Evolutionary conservation across 345 rosid genomes (phyloP).

Genomic region (Populus tremula): DNA sequence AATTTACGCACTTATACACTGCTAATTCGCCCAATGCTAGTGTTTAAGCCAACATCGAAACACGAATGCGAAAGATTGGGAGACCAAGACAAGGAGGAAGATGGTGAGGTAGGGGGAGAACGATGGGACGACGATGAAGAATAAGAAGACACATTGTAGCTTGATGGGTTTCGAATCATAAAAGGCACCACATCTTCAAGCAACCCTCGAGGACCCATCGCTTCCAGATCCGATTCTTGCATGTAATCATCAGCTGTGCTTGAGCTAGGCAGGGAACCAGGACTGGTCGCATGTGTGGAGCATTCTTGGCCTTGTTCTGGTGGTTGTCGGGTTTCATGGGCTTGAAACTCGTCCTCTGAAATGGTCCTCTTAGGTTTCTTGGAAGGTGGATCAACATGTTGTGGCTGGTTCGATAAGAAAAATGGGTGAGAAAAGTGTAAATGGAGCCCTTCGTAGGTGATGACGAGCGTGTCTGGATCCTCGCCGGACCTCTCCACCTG

Average conservation of each 20-base stretch:
- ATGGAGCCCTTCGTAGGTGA: constrained; percentile 88
- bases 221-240: constrained; percentile 5
- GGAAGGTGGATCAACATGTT: constrained; percentile 22
- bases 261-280: background rate
- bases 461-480: constrained; percentile 58
- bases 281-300: background rate
- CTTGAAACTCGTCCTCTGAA: background rate
- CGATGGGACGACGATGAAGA: constrained; percentile 42
- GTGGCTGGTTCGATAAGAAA: constrained; percentile 30
- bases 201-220: constrained; percentile 43
- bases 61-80: constrained; percentile 21
- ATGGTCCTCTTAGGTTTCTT: constrained; percentile 41
- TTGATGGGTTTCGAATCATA: constrained; percentile 43
- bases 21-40: background rate
- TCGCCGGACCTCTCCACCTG: constrained; percentile 72
- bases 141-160: constrained; percentile 19
- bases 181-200: constrained; percentile 79
- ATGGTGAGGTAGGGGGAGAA: constrained; percentile 54
- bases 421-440: constrained; percentile 62
- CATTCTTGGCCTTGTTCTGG: background rate
- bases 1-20: background rate
- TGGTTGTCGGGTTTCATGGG: constrained; percentile 8
- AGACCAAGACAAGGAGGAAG: constrained; percentile 47
- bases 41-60: constrained; percentile 24
- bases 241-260: constrained; percentile 2